These are phyloP conservation scores for Penicillium psychrosexuale DNA, from an alignment of 2,329 filamentous ascomycete species.

Conservation along the genomic window DNA sequence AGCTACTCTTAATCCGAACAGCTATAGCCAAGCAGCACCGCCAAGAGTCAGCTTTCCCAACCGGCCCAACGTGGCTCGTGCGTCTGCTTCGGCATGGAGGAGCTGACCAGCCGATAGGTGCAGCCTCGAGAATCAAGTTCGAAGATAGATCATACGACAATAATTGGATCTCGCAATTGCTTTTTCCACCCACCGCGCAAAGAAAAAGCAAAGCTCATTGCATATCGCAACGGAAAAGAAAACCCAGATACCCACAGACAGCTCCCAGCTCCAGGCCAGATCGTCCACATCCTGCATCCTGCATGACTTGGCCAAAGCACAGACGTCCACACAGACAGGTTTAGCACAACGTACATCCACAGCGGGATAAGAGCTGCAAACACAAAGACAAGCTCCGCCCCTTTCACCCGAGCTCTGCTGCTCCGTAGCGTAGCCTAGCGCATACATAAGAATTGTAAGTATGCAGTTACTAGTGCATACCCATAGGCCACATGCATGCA, in stretches of 20 bases:
- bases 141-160: neutral
- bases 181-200: neutral
- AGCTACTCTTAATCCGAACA: neutral
- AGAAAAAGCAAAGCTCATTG: neutral
- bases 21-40: neutral
- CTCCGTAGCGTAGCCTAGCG: neutral
- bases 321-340: constrained; percentile 2
- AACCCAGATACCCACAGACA: neutral
- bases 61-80: constrained; percentile 5
- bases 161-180: neutral
- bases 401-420: neutral
- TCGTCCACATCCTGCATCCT: constrained; percentile 7
- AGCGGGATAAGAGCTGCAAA: neutral
- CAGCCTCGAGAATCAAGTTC: neutral
- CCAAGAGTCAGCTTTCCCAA: constrained; percentile 3
- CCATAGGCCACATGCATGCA: neutral
- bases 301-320: constrained; percentile 8
- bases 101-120: neutral
- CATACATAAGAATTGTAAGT: neutral
- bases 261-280: constrained; percentile 7
- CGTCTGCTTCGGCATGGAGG: neutral
- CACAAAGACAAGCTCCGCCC: neutral
- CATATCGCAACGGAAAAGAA: neutral
- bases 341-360: constrained; percentile 1
- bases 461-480: neutral